Evolutionary conservation across 2,329 filamentous ascomycete species (phyloP), one percentile per base, ranked within the genome.

Genomic region (Cercospora janseana): DNA sequence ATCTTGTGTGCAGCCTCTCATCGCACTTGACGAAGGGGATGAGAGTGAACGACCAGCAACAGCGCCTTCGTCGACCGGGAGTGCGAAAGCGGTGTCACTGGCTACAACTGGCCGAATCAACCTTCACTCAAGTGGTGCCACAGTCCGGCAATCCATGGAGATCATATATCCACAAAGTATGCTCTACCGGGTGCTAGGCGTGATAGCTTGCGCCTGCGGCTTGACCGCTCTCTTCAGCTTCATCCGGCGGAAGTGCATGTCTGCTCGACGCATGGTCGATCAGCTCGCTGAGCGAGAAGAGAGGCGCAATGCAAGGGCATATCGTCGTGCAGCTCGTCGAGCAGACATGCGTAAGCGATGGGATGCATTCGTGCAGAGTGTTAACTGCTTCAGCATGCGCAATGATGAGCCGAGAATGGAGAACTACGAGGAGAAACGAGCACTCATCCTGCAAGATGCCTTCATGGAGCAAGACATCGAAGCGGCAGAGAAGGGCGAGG

Each of bases 231-330:
- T 77, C 2, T 66, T 75, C 57, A 64, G 68, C 4, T 66, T 74
- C 32, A 68, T 78, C 47, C 71, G 70, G 18, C 67, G 72, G 49
- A 74, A 74, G 55, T 79, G 72, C 53, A 72, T 74, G 57, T 75
- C 75, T 44, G 70, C 73, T 18, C 73, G 77, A 24, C 73, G 70
- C 23, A 73, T 75, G 50, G 75, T 74, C 9, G 79, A 81, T 50
- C 71, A 77, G 20, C 72, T 76, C 6, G 77, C 79, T 12, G 69
- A 73, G 34, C 72, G 72, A 10, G 79, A 82, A 66, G 78, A 82
- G 63, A 72, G 78, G 43, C 69, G 72, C 23, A 76, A 74, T 21
- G 75, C 70, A 8, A 70, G 73, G 9, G 71, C 75, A 6, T 82
- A 82, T 58, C 73, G 73, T 34, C 70, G 74, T 24, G 78, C 79